A percentile compares a stretch with the other conserved stretches of the same genome.
These are phyloP conservation scores for Voacanga thouarsii DNA, from an alignment of 257 asterid genomes.

Conservation along the genomic window DNA sequence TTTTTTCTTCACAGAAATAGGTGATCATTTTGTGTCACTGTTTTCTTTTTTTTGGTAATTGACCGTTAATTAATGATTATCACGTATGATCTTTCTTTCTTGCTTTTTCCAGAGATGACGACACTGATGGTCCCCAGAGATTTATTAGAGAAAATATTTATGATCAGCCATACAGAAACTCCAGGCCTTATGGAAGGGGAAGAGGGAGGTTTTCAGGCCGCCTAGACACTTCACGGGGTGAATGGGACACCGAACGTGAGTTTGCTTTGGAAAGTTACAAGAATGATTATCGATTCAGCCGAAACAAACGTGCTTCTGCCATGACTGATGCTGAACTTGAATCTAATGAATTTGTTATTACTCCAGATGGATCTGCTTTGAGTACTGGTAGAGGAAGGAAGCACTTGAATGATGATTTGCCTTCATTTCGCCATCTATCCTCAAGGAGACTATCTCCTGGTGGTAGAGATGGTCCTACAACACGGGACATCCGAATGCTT, in stretches of 20 bases:
- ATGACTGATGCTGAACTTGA: conserved; percentile 46
- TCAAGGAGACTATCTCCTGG: conserved; percentile 59
- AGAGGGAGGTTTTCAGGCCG: conserved; percentile 65
- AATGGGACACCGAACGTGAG: conserved; percentile 64
- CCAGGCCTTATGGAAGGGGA: conserved; percentile 61
- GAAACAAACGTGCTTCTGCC: conserved; percentile 51
- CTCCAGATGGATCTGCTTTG: conserved; percentile 34
- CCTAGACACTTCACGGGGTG: conserved; percentile 43
- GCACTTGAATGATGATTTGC: conserved; percentile 46
- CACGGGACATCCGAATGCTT: conserved; percentile 42
- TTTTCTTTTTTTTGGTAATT: conserved; percentile 5
- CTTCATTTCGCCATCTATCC: conserved; percentile 42
- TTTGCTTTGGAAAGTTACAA: conserved; percentile 48
- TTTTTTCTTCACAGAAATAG: conserved; percentile 55
- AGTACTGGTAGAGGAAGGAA: conserved; percentile 46
- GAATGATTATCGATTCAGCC: conserved; percentile 48
- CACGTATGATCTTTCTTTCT: conserved; percentile 13
- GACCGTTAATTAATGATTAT: conserved; percentile 15
- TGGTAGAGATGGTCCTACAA: conserved; percentile 43
- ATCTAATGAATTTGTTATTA: conserved; percentile 39
- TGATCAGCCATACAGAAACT: conserved; percentile 52
- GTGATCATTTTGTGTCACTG: conserved; percentile 35
- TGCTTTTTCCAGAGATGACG: conserved; percentile 61
- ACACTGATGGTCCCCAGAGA: conserved; percentile 49
- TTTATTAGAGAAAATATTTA: conserved; percentile 52